Evolutionary conservation across 2,329 filamentous ascomycete genomes (phyloP).

Genomic region (Arthrobotrys iridis): DNA sequence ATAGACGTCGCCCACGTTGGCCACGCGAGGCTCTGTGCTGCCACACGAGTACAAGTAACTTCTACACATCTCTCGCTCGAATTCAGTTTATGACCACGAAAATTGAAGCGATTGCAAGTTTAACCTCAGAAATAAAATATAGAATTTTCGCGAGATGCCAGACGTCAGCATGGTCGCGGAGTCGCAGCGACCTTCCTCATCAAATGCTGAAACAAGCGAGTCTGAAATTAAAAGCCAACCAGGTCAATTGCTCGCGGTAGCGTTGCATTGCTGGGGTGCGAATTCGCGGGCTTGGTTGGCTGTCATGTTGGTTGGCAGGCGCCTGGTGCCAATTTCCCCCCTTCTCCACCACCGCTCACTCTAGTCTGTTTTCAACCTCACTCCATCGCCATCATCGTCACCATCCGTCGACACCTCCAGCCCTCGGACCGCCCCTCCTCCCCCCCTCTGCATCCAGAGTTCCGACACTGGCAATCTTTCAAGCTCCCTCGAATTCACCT

Average conservation of each 20-base stretch:
- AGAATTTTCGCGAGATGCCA: not conserved
- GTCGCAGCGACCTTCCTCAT: conserved; percentile 21
- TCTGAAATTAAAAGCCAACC: conserved; percentile 38
- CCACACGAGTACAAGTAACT: not conserved
- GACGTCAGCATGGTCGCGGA: not conserved
- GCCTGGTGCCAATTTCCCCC: conserved; percentile 39
- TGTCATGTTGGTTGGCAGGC: conserved; percentile 13
- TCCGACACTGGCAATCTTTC: conserved; percentile 37
- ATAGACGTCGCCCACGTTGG: conserved; percentile 1
- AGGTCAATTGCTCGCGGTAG: conserved; percentile 29
- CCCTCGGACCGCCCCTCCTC: conserved; percentile 38
- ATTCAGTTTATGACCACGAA: too few relatives aligned
- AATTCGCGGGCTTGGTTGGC: conserved; percentile 34
- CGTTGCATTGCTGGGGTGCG: conserved; percentile 32
- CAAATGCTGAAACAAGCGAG: conserved; percentile 38
- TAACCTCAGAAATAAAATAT: too few relatives aligned
- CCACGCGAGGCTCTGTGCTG: conserved; percentile 1
- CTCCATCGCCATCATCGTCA: conserved; percentile 27
- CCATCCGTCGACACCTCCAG: conserved; percentile 37
- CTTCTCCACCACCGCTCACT: conserved; percentile 20
- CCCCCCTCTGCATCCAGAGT: conserved; percentile 3
- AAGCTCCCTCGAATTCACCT: not conserved
- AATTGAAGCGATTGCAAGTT: too few relatives aligned
- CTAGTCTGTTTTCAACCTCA: conserved; percentile 38
- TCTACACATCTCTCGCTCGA: not conserved